Evolutionary conservation across 2,329 filamentous ascomycete species (phyloP), one percentile per base, ranked within the genome.

Genomic region (Plenodomus biglobosus): DNA sequence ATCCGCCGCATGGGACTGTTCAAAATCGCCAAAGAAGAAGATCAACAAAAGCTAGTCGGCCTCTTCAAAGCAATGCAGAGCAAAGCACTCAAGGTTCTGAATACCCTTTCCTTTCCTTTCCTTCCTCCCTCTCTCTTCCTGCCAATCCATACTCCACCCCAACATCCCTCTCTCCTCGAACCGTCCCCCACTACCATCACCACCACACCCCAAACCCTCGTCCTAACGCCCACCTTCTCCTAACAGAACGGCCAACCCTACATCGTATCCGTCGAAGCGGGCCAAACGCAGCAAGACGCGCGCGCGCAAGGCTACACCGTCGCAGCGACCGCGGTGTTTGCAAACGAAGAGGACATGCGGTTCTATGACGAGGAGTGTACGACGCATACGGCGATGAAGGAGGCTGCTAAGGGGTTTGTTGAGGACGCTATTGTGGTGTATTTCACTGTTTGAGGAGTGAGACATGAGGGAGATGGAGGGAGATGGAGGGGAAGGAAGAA

Each of bases 261-360:
- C 66, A 85, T 88, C 56, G 68, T 84, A 34, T 76, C 76, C 48
- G 72, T 81, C 55, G 74, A 67, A 18, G 82, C 79, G 11, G 80
- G 80, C 19, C 69, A 72, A 19, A 77, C 79, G 6, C 70, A 79
- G 49, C 74, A 77, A 8, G 82, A 85, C 55, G 72, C 77, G 32
- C 80, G 84, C 15, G 77, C 77, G 53, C 79, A 85, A 68, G 85
- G 84, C 34, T 87, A 77, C 74, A 87, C 83, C 11, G 61, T 87
- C 42, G 77, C 80, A 8, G 80, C 79, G 42, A 80, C 82, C 68
- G 81, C 79, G 36, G 79, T 79, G 44, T 88, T 88, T 63, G 77
- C 78, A 38, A 83, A 70, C 56, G 54, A 82, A 45, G 84, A 85
- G 13, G 85, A 87, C 68, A 81, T 87, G 78, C 75, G 79, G 60